Percentiles rank a stretch among this genome's conserved stretches.
Evolutionary conservation across 2,329 filamentous ascomycete genomes (phyloP).

Genomic region (Arthroderma uncinatum): DNA sequence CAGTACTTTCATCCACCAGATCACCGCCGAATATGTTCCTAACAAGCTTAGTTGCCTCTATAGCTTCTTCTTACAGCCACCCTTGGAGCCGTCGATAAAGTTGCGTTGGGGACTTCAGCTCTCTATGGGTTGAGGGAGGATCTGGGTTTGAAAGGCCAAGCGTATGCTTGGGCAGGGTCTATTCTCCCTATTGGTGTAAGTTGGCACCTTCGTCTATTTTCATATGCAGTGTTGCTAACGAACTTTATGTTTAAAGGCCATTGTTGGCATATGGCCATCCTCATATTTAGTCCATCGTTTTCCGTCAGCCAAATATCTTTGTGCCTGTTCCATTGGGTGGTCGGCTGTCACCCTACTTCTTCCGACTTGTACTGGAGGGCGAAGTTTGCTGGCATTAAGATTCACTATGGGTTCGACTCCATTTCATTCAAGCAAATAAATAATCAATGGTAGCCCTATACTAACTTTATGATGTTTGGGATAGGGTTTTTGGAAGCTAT

Average conservation of each 20-base stretch:
- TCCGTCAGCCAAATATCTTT: constrained; percentile 42
- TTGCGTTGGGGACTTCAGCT: constrained; percentile 32
- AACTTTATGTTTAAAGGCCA: constrained; percentile 24
- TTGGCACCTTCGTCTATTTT: background rate
- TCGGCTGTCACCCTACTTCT: constrained; percentile 38
- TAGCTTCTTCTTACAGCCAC: constrained; percentile 22
- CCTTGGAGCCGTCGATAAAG: constrained; percentile 23
- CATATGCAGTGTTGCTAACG: background rate
- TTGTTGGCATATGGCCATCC: constrained; percentile 37
- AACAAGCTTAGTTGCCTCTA: background rate
- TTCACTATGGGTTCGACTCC: constrained; percentile 26
- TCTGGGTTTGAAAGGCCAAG: constrained; percentile 38
- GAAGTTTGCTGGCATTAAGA: constrained; percentile 36
- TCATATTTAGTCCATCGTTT: constrained; percentile 37
- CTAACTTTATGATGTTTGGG: background rate
- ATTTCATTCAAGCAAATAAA: background rate
- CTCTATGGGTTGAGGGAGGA: constrained; percentile 46
- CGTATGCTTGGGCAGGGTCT: constrained; percentile 41
- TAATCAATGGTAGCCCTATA: background rate
- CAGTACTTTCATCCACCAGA: background rate
- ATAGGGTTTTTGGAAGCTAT: constrained; percentile 25
- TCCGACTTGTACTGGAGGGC: constrained; percentile 36
- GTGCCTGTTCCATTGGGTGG: constrained; percentile 45
- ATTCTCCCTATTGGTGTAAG: constrained; percentile 21
- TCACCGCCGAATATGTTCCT: background rate